Percentiles rank a stretch among this genome's conserved stretches.
phyloP scores from a whole-genome alignment of 2,329 filamentous ascomycete species.

The Ophiostoma piceae region DNA sequence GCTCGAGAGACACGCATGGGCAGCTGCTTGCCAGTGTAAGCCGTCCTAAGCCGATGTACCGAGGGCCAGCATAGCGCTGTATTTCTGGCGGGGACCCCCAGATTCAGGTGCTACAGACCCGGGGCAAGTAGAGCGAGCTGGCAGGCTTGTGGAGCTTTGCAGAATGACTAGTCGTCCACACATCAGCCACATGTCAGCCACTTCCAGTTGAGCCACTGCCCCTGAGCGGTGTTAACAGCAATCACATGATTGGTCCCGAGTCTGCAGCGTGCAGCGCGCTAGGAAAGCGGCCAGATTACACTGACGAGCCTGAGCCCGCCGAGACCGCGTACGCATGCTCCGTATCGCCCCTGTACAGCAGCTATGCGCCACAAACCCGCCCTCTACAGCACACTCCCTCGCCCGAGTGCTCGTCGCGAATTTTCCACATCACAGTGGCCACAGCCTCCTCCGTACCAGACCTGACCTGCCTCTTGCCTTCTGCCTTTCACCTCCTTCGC shows the following conservation, averaged over 20 bases:
- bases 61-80: slow-evolving; percentile 18
- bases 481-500: slow-evolving; percentile 11
- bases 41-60: slow-evolving; percentile 27
- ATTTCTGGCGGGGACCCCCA: slow-evolving; percentile 8
- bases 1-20: slow-evolving; percentile 2
- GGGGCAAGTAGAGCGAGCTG: no score
- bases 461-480: background rate
- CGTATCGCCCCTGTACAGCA: slow-evolving; percentile 9
- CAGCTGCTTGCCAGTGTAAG: slow-evolving; percentile 21
- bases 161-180: slow-evolving; percentile 9
- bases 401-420: slow-evolving; percentile 17
- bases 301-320: slow-evolving; percentile 11
- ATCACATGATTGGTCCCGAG: slow-evolving; percentile 19
- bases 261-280: slow-evolving; percentile 1
- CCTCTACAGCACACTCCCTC: background rate
- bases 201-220: slow-evolving; percentile 17
- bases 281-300: slow-evolving; percentile 27
- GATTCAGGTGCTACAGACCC: background rate
- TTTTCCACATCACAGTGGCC: slow-evolving; percentile 16
- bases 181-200: background rate
- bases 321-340: background rate
- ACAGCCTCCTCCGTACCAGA: slow-evolving; percentile 4
- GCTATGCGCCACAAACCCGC: background rate
- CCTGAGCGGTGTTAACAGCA: slow-evolving; percentile 4
- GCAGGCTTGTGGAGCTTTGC: no score